These are phyloP conservation scores for Sherardia arvensis DNA, from an alignment of 257 asterid genomes.

Conservation along the genomic window DNA sequence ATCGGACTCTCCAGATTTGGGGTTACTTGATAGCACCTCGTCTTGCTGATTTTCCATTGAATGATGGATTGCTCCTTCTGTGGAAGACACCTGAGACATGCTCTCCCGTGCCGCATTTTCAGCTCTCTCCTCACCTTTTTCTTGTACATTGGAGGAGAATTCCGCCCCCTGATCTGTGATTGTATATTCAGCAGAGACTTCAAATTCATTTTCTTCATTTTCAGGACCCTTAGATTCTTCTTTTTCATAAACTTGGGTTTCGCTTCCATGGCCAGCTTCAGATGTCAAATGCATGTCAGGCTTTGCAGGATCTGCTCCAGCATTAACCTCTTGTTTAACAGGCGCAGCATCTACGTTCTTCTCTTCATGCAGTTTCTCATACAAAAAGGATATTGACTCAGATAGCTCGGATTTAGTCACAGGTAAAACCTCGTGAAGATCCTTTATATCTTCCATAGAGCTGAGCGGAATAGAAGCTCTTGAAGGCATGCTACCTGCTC, in stretches of 20 bases:
- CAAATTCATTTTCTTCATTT: slow-evolving; percentile 30
- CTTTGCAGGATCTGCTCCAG: slow-evolving; percentile 24
- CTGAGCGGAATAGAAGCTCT: slow-evolving; percentile 29
- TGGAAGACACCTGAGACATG: slow-evolving; percentile 13
- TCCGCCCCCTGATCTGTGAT: slow-evolving; percentile 28
- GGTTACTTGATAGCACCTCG: slow-evolving; percentile 17
- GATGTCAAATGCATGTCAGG: slow-evolving; percentile 27
- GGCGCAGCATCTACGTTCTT: slow-evolving; percentile 15
- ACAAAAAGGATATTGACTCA: slow-evolving; percentile 57
- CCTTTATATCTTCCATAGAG: slow-evolving; percentile 54
- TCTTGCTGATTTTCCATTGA: slow-evolving; percentile 13
- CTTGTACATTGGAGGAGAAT: slow-evolving; percentile 17
- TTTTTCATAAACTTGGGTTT: slow-evolving; percentile 7
- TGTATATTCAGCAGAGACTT: slow-evolving; percentile 35
- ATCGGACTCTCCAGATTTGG: slow-evolving; percentile 18
- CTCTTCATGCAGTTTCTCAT: slow-evolving; percentile 62
- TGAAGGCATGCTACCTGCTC: slow-evolving; percentile 59
- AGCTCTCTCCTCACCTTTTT: slow-evolving; percentile 14
- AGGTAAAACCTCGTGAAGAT: slow-evolving; percentile 79
- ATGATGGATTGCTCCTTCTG: slow-evolving; percentile 9
- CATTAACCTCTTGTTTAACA: not conserved
- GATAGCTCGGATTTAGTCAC: slow-evolving; percentile 37
- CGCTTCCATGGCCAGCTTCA: slow-evolving; percentile 24
- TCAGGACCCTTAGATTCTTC: slow-evolving; percentile 16
- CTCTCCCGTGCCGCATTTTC: slow-evolving; percentile 5